phyloP scores from a whole-genome alignment of 108 stramenopile species.

The Seminavis robusta region DNA sequence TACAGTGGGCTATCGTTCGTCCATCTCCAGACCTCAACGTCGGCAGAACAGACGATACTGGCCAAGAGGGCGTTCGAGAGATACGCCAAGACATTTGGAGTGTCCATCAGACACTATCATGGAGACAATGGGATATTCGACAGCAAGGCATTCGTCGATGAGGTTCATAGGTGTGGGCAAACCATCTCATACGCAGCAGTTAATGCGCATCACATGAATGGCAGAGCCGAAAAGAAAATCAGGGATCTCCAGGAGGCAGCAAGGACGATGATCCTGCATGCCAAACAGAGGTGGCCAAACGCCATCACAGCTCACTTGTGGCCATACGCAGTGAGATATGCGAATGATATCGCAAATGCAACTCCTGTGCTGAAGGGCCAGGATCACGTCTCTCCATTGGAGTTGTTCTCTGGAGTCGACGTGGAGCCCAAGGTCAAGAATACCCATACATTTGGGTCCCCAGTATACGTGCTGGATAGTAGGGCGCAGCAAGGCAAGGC shows the following conservation, averaged over 20 bases:
- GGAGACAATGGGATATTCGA: constrained; percentile 30
- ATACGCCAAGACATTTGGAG: neutral
- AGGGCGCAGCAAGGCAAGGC: neutral
- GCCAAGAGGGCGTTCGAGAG: constrained; percentile 18
- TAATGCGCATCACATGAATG: constrained; percentile 18
- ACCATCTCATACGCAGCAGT: constrained; percentile 12
- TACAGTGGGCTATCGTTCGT: constrained; percentile 1
- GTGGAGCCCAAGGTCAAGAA: constrained; percentile 6
- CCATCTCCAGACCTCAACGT: neutral
- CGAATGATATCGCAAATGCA: neutral
- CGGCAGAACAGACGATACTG: constrained; percentile 2
- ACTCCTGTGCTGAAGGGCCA: neutral
- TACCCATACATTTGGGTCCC: constrained; percentile 15
- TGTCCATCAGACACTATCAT: constrained; percentile 27
- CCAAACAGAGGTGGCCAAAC: constrained; percentile 10
- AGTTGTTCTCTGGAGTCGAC: constrained; percentile 4
- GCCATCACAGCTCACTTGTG: constrained; percentile 9
- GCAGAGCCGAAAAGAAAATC: constrained; percentile 15
- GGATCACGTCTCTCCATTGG: constrained; percentile 3
- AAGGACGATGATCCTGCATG: constrained; percentile 12
- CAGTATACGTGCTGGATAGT: constrained; percentile 12
- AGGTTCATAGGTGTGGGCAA: neutral
- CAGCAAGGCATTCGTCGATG: constrained; percentile 10
- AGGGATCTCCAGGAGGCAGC: constrained; percentile 4
- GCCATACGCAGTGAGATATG: constrained; percentile 17